Conservation (phyloP, 305 asterid species). For the Plantago lanceolata region DNA sequence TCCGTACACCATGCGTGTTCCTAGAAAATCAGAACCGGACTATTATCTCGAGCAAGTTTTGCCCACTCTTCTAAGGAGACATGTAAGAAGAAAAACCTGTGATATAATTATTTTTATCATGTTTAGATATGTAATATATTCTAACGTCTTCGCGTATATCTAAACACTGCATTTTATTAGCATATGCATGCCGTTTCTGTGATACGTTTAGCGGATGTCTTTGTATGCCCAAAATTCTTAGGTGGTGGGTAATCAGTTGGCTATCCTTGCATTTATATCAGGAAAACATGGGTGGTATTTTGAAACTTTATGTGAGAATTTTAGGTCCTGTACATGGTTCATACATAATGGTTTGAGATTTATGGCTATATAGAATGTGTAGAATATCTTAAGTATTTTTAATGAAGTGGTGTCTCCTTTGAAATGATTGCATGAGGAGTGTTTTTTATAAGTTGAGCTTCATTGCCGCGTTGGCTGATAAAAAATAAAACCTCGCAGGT, state of each 20-base stretch:
- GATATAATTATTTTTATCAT: constrained; percentile 22
- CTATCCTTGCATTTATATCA: background rate
- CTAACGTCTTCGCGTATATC: background rate
- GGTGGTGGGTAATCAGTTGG: background rate
- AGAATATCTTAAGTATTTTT: background rate
- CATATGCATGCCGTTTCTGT: background rate
- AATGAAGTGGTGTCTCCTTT: constrained; percentile 15
- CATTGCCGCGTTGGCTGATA: constrained; percentile 22
- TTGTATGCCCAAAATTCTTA: background rate
- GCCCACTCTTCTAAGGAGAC: constrained; percentile 87
- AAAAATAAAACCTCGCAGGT: constrained; percentile 57
- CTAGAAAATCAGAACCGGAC: constrained; percentile 95
- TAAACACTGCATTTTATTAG: no score
- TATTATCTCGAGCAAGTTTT: constrained; percentile 94
- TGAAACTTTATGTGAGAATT: background rate
- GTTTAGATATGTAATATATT: constrained; percentile 9
- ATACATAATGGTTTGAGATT: background rate
- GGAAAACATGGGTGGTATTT: background rate
- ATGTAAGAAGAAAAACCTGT: constrained; percentile 46
- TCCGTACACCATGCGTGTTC: constrained; percentile 99
- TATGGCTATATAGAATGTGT: background rate
- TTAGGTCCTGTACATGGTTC: background rate
- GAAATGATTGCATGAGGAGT: constrained; percentile 7
- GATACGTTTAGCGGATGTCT: background rate
- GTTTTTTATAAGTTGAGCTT: constrained; percentile 14